phyloP scores from a whole-genome alignment of 441 rosid species.

The Populus hybrid region DNA sequence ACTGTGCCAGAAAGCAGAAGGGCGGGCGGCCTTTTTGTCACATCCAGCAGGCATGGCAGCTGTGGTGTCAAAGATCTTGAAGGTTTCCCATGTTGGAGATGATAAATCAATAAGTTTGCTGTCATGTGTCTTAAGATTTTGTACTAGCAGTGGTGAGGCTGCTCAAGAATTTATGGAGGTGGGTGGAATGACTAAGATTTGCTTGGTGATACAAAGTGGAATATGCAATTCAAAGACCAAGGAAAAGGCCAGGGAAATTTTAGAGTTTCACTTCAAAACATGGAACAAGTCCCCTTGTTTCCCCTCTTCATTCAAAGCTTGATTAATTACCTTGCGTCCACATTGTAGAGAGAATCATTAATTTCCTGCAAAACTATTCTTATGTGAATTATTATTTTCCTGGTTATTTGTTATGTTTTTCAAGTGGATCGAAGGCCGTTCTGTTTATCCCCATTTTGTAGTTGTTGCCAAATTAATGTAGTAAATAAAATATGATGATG shows the following conservation, averaged over 20 bases:
- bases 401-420: background rate
- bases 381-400: background rate
- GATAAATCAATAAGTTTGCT: conserved; percentile 18
- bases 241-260: conserved; percentile 20
- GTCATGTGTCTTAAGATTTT: conserved; percentile 16
- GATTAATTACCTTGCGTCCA: background rate
- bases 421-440: too few species aligned
- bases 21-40: conserved; percentile 21
- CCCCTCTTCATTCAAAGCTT: conserved; percentile 1
- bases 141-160: conserved; percentile 9
- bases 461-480: too few species aligned
- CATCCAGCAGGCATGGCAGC: conserved; percentile 24
- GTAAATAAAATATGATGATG: too few species aligned
- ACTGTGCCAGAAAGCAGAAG: conserved; percentile 27
- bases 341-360: background rate
- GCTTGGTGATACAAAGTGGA: conserved; percentile 17
- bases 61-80: conserved; percentile 22
- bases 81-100: conserved; percentile 20
- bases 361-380: background rate
- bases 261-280: conserved; percentile 21
- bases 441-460: too few species aligned
- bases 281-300: conserved; percentile 24
- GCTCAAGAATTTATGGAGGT: conserved; percentile 25
- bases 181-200: conserved; percentile 23
- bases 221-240: conserved; percentile 7